Evolutionary conservation across 495 filamentous ascomycete genomes (phyloP).

Genomic region (Penicillium roqueforti): DNA sequence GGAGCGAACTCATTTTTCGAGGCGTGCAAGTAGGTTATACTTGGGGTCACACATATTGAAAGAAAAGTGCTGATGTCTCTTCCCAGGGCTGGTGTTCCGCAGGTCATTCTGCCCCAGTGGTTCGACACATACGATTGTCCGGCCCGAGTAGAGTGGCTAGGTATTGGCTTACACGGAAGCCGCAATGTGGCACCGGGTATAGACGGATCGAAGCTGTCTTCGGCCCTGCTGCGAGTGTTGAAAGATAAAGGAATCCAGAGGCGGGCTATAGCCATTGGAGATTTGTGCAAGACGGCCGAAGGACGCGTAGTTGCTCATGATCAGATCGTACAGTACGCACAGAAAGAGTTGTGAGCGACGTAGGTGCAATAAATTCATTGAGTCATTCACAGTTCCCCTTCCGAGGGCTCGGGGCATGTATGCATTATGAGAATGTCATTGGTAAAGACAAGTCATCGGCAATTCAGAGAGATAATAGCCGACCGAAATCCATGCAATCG

Average conservation of each 20-base stretch:
- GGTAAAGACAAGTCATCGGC: not conserved
- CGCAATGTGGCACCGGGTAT: constrained; percentile 30
- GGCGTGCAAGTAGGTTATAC: constrained; percentile 43
- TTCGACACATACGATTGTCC: constrained; percentile 49
- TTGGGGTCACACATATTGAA: too few relatives aligned
- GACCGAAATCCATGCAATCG: not conserved
- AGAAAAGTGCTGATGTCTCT: constrained; percentile 1
- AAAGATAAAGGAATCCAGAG: constrained; percentile 18
- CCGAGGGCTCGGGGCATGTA: not conserved
- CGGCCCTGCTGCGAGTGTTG: constrained; percentile 29
- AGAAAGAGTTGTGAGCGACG: not conserved
- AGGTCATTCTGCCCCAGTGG: constrained; percentile 50
- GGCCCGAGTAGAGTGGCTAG: constrained; percentile 43
- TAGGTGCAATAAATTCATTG: not conserved
- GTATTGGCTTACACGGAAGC: constrained; percentile 48
- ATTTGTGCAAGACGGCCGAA: constrained; percentile 18
- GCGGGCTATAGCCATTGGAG: constrained; percentile 12
- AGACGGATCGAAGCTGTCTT: constrained; percentile 26
- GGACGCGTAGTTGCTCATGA: constrained; percentile 23
- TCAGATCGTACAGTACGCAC: constrained; percentile 18
- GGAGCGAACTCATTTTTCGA: constrained; percentile 53
- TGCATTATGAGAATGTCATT: not conserved
- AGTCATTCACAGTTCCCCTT: not conserved
- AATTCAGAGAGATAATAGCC: not conserved
- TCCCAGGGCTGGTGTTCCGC: constrained; percentile 44